A percentile compares a stretch with the other conserved stretches of the same genome.
phyloP scores from a whole-genome alignment of 176 grass and related monocot species.

The Zea luxurians region DNA sequence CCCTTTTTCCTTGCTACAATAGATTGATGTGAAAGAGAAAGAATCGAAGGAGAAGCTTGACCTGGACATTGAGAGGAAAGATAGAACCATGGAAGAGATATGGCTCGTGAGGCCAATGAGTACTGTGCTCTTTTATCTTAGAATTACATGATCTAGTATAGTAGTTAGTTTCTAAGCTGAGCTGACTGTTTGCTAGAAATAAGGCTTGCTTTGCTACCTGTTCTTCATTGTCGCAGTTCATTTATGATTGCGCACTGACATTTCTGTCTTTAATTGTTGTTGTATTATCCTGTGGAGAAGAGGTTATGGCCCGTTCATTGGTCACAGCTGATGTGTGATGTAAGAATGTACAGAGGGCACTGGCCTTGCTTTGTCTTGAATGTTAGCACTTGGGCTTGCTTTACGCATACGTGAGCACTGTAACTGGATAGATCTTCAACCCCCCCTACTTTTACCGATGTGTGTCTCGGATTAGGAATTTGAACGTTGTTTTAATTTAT shows the following conservation, averaged over 20 bases:
- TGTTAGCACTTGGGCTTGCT: conserved; percentile 9
- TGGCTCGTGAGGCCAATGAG: conserved; percentile 60
- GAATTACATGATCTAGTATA: conserved; percentile 17
- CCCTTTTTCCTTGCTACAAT: conserved; percentile 7
- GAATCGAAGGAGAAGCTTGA: conserved; percentile 95
- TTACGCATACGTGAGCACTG: neutral
- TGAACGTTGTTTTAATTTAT: neutral
- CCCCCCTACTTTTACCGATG: neutral
- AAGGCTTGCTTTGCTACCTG: neutral
- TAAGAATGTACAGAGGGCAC: neutral
- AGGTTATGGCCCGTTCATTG: neutral
- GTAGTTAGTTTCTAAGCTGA: neutral
- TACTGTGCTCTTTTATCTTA: conserved; percentile 70
- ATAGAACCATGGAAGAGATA: conserved; percentile 73
- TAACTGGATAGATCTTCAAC: conserved; percentile 3
- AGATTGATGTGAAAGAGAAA: conserved; percentile 82
- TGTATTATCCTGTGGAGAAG: too few species aligned
- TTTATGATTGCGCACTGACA: neutral
- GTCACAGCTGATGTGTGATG: neutral
- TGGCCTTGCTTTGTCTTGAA: neutral
- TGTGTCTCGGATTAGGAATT: conserved; percentile 10
- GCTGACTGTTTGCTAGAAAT: neutral
- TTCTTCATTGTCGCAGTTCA: neutral
- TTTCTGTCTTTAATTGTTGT: too few species aligned
- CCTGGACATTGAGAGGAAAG: conserved; percentile 75